Base-by-base conservation (phyloP, 2,329 filamentous ascomycete genomes). In the Pseudogymnoascus sp. region DNA sequence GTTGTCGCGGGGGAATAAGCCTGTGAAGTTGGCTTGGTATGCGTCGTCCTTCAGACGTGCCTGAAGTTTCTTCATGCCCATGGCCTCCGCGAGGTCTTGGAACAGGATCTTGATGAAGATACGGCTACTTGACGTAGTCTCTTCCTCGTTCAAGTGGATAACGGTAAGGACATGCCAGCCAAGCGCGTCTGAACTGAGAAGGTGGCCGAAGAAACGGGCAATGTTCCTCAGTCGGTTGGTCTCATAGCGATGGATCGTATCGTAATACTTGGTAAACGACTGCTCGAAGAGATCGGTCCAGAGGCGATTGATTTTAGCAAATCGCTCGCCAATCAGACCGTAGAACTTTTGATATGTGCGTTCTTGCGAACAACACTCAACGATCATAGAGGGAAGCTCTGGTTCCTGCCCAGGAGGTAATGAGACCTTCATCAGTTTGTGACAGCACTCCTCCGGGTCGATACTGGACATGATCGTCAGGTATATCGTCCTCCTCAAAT, bases 101-200 rank as follows among this genome's bases (percentile, higher is more conserved):
- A 99, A 96, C 11, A 99, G 78, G 63, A 97, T 97, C 79, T 97
- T 97, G 81, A 99, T 90, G 73, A 97, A 99, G 75, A 99, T 97
- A 80, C 95, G 91, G 69, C 91, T 96, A 66, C 91, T 95, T 1
- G 92, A 93, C 0, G 93, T 99, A 0, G 95, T 99, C 71, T 99
- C 95, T 63, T 97, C 93, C 74, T 99, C 93, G 72, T 95, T 99
- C 60, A 99, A 79, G 73, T 93, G 93, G 65, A 99, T 86, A 62
- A 88, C 83, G 0, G 88, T 90, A 55, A 99, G 76, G 21, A 91
- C 88, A 71, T 97, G 91, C 95, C 95, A 97, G 63, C 90, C 90
- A 63, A 99, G 88, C 18, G 91, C 91, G 71, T 97, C 92, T 8
- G 88, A 90, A 55, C 90, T 88, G 60, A 99, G 83, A 72, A 97